Evolutionary conservation across 2,329 filamentous ascomycete species (phyloP), one percentile per base, ranked within the genome.

Genomic region (Parascedosporium putredinis): DNA sequence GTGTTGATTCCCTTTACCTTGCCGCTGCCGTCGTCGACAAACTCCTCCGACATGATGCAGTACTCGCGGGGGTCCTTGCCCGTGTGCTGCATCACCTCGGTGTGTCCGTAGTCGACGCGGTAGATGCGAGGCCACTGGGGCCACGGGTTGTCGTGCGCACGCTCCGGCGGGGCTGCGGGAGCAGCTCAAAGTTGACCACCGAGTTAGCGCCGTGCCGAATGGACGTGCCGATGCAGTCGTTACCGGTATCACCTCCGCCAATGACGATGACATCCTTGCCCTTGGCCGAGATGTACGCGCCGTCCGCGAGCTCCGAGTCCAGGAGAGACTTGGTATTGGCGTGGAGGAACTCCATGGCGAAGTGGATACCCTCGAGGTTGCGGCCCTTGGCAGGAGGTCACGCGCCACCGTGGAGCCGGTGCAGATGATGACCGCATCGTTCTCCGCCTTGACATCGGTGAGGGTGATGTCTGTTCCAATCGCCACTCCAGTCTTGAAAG

Each of bases 41-140:
- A 97, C 60, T 95, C 88, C 72, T 94, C 91, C 16, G 89, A 95
- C 88, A 96, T 95, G 70, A 97, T 89, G 73, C 90, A 96, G 76
- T 86, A 97, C 72, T 96, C 91, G 59, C 91, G 88, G 52, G 91
- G 91, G 61, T 96, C 91, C 65, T 90, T 90, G 69, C 91, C 91
- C 74, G 90, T 91, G 73, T 96, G 90, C 58, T 91, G 89, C 67
- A 91, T 89, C 60, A 96, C 91, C 69, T 97, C 91, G 14, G 84
- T 85, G 74, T 97, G 91, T 51, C 91, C 91, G 62, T 97, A 97
- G 70, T 97, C 91, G n/a, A 96, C 87, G 59, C 91, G 89, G 78
- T 95, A 96, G 65, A 96, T 90, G 61, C 90, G 87, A 51, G 91
- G 91, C 90, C 91, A 97, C 70, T 96, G 91, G 8, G 91, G 91